Evolutionary conservation across 139 green algal genomes (phyloP), one percentile per base, ranked within the genome.

Genomic region (Micractinium sp.): DNA sequence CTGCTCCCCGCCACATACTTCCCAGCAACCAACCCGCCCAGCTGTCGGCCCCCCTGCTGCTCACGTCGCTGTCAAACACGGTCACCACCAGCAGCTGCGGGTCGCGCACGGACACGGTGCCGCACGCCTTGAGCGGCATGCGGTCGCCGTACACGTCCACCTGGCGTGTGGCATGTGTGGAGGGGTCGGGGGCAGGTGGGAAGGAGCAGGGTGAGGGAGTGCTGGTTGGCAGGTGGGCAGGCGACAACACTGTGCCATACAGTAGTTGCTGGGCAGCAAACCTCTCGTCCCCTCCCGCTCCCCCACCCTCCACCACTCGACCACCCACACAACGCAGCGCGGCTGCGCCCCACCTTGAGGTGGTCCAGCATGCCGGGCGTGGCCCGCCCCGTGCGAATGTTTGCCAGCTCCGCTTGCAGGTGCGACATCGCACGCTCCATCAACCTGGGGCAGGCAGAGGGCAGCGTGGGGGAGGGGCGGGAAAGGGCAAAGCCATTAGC

Each of bases 281-380:
- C n/a, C n/a, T n/a, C n/a, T n/a, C n/a, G n/a, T n/a, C n/a, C n/a
- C n/a, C n/a, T n/a, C n/a, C n/a, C n/a, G n/a, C n/a, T n/a, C n/a
- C n/a, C n/a, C n/a, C n/a, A n/a, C n/a, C n/a, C n/a, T n/a, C n/a
- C n/a, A n/a, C n/a, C 47, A 56, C 47, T 9, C 9, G 47, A 56
- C 47, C 47, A 56, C 47, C 5, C 47, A 56, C 47, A 56, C 5
- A 5, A 56, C 47, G 47, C 47, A 56, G 47, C 25, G 60, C 63
- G 0, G 22, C 82, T 0, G n/a, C n/a, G n/a, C n/a, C n/a, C n/a
- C 67, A 85, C 92, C 63, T 90, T 90, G 20, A 97, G 66, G n/a
- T 93, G 90, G 85, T 98, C 95, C 79, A 98, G 91, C 91, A 98
- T 94, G 25, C 94, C 95, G n/a, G 95, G 91, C 4, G 95, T 93